These are phyloP conservation scores for Aspergillus heteromorphus DNA, from an alignment of 495 filamentous ascomycete genomes.

Conservation along the genomic window DNA sequence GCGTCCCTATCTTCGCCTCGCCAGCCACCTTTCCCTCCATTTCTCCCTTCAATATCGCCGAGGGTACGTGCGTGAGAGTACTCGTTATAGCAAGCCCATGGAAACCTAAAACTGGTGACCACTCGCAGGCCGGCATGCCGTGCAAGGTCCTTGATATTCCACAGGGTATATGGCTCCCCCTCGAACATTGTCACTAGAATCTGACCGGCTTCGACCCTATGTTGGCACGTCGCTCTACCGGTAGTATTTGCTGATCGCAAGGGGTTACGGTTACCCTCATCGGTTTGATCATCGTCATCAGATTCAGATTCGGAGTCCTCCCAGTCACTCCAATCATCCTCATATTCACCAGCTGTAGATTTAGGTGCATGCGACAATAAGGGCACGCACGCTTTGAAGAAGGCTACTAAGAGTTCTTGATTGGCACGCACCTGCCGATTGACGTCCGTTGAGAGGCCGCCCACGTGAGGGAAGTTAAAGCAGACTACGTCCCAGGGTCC, in stretches of 20 bases:
- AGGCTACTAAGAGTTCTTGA: slow-evolving; percentile 79
- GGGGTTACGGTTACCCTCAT: slow-evolving; percentile 8
- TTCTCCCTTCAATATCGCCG: slow-evolving; percentile 63
- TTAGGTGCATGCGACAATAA: slow-evolving; percentile 40
- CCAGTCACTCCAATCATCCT: slow-evolving; percentile 19
- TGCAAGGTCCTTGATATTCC: slow-evolving; percentile 86
- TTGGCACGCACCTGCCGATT: slow-evolving; percentile 91
- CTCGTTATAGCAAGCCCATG: slow-evolving; percentile 67
- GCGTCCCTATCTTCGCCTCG: slow-evolving; percentile 71
- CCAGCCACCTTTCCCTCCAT: slow-evolving; percentile 58
- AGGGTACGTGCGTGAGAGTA: slow-evolving; percentile 87
- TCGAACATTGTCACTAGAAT: slow-evolving; percentile 89
- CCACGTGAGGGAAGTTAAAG: slow-evolving; percentile 97
- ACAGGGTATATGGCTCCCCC: slow-evolving; percentile 86
- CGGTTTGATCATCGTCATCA: slow-evolving; percentile 10
- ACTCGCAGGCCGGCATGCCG: slow-evolving; percentile 72
- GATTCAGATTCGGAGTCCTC: slow-evolving; percentile 7
- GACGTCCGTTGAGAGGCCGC: slow-evolving; percentile 84
- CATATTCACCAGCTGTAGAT: slow-evolving; percentile 20
- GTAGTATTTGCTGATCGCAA: not conserved
- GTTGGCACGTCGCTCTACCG: slow-evolving; percentile 8
- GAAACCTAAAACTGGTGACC: slow-evolving; percentile 71
- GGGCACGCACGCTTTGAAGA: slow-evolving; percentile 62
- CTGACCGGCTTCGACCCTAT: slow-evolving; percentile 45
- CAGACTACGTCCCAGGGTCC: slow-evolving; percentile 66